Conservation (phyloP, 352 stramenopile species). For the Pythium aristosporum region DNA sequence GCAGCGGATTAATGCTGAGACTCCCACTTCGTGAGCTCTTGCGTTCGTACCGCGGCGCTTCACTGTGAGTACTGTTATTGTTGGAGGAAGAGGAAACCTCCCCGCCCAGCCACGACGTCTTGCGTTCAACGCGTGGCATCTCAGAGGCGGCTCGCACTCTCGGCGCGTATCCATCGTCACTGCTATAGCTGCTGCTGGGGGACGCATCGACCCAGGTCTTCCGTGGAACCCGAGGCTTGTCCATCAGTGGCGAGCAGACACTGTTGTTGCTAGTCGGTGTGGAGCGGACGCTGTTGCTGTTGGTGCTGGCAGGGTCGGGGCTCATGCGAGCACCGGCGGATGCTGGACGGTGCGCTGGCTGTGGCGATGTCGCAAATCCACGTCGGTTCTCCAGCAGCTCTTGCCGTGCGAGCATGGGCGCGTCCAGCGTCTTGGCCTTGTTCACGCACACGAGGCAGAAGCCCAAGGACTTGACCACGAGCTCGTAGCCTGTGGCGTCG, state of each 20-base stretch:
- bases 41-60: not conserved
- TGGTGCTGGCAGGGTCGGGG: not conserved
- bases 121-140: not conserved
- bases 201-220: not conserved
- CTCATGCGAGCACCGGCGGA: not conserved
- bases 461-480: slow-evolving; percentile 15
- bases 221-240: not conserved
- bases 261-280: not conserved
- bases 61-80: not conserved
- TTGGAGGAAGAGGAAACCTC: not conserved
- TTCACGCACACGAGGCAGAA: slow-evolving; percentile 25
- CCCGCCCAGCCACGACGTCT: not conserved
- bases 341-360: not conserved
- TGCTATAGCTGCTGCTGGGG: slow-evolving; percentile 5
- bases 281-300: not conserved
- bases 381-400: slow-evolving; percentile 14
- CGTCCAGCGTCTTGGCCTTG: slow-evolving; percentile 19
- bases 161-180: slow-evolving; percentile 3
- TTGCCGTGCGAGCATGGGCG: slow-evolving; percentile 16
- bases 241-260: not conserved
- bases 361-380: not conserved
- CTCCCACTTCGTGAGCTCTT: too few relatives aligned
- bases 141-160: not conserved
- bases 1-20: too few relatives aligned
- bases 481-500: slow-evolving; percentile 11